Base-by-base conservation (phyloP, 148 eudicot genomes). In the Rhododendron ovatum region DNA sequence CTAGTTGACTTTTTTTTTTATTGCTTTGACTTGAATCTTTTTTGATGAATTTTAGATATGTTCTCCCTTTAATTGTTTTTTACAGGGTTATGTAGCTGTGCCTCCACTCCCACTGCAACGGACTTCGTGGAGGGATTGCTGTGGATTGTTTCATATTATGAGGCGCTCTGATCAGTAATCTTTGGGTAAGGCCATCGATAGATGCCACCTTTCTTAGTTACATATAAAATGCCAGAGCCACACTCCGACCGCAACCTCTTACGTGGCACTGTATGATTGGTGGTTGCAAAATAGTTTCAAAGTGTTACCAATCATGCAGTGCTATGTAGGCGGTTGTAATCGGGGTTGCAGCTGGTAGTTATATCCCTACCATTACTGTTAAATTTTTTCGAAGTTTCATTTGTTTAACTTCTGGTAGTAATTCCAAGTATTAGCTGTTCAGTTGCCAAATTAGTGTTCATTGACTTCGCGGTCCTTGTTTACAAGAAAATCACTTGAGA, bases 61-160 rank as follows among this genome's bases (percentile, higher is more conserved):
- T 20, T 18, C 7, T 7, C 7, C 35, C 26, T 5, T 76, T 2
- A 39, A 41, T 76, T 76, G 18, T 18, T 24, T 39, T 76, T 41
- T 18, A 76, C 48, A 76, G 80, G n/a, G 10, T 76, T 76, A 37
- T 76, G 24, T 76, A 39, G 13, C 80, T 76, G 80, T 76, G 80
- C 41, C 80, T 37, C 80, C 80, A 8, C 80, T 14, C 13, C 4
- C 48, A 37, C 48, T 76, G 80, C 48, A 76, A 41, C 48, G 80
- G 48, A 76, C 45, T 76, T 76, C 48, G 22, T 76, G 80, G 80
- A 76, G 80, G 80, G 48, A 41, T 17, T 76, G 80, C 80, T 76
- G 80, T 76, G 80, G 80, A 22, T 76, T 76, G 50, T 41, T 76
- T 39, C 12, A 76, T 18, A 3, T 76, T 41, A 48, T 76, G 80